phyloP scores from a whole-genome alignment of 495 filamentous ascomycete species.

The Trichoderma asperelloides region DNA sequence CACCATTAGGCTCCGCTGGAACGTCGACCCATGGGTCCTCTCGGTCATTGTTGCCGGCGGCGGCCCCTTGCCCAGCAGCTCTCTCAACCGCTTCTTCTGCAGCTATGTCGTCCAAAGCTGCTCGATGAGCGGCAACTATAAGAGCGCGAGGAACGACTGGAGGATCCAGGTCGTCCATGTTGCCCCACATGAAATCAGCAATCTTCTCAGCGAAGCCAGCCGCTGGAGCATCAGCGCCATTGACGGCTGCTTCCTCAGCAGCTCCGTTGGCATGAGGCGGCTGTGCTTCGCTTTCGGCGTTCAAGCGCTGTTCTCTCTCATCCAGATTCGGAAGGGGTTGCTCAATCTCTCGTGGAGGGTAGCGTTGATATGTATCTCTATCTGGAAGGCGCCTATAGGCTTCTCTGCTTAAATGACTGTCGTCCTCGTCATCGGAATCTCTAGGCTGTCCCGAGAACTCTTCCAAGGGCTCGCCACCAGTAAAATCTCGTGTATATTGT shows the following conservation, averaged over 20 bases:
- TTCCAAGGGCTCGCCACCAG: background rate
- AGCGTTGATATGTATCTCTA: background rate
- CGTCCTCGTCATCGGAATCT: background rate
- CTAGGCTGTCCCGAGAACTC: background rate
- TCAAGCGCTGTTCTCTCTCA: background rate
- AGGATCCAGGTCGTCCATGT: constrained; percentile 16
- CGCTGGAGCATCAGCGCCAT: constrained; percentile 3
- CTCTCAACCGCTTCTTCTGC: background rate
- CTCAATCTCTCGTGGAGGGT: background rate
- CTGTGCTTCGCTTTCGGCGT: background rate
- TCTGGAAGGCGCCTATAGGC: background rate
- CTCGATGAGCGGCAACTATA: constrained; percentile 13
- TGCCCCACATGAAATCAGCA: constrained; percentile 42
- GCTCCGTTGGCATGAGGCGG: background rate
- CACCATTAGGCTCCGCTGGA: constrained; percentile 18
- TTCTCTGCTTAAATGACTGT: background rate
- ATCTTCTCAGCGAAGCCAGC: constrained; percentile 27
- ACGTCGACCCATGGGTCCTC: constrained; percentile 20
- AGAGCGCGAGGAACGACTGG: background rate
- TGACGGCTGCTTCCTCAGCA: background rate
- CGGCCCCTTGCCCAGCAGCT: constrained; percentile 12
- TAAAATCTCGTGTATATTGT: background rate
- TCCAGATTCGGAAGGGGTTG: background rate
- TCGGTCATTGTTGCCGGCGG: constrained; percentile 7
- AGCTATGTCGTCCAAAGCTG: background rate